These are phyloP conservation scores for Mycena chlorophos DNA, from an alignment of 768 basidiomycete species.

Conservation along the genomic window DNA sequence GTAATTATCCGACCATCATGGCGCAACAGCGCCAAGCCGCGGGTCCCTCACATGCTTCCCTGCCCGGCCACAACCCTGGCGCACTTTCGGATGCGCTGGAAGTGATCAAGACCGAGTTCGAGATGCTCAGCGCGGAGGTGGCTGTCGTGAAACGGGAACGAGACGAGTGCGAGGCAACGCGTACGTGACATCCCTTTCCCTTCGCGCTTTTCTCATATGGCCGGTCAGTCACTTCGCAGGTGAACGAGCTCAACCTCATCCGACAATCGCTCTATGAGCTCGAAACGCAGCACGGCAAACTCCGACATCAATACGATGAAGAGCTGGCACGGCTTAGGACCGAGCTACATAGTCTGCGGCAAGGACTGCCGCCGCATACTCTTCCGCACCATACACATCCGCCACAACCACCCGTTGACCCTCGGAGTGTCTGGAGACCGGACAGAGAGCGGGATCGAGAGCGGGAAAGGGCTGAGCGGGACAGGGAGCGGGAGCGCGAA, in stretches of 20 bases:
- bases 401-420: slow-evolving; percentile 32
- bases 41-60: no score
- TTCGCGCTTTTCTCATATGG: slow-evolving; percentile 1
- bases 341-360: slow-evolving; percentile 53
- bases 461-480: slow-evolving; percentile 38
- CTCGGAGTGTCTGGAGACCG: slow-evolving; percentile 29
- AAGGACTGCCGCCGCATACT: slow-evolving; percentile 33
- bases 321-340: slow-evolving; percentile 56
- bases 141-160: slow-evolving; percentile 57
- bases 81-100: slow-evolving; percentile 62
- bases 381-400: slow-evolving; percentile 32
- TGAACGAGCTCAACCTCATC: slow-evolving; percentile 72
- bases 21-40: no score
- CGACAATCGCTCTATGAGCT: slow-evolving; percentile 73
- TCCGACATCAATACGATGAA: slow-evolving; percentile 66
- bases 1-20: no score
- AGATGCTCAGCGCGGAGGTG: slow-evolving; percentile 58
- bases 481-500: slow-evolving; percentile 39
- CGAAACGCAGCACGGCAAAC: slow-evolving; percentile 66
- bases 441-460: slow-evolving; percentile 35
- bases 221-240: slow-evolving; percentile 55
- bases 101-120: slow-evolving; percentile 68
- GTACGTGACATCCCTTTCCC: slow-evolving; percentile 38
- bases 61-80: slow-evolving; percentile 7
- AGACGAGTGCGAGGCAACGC: slow-evolving; percentile 73